Percentiles rank a stretch among this genome's conserved stretches.
phyloP scores from a whole-genome alignment of 2,329 filamentous ascomycete species.

The Ceratocystiopsis minuta region DNA sequence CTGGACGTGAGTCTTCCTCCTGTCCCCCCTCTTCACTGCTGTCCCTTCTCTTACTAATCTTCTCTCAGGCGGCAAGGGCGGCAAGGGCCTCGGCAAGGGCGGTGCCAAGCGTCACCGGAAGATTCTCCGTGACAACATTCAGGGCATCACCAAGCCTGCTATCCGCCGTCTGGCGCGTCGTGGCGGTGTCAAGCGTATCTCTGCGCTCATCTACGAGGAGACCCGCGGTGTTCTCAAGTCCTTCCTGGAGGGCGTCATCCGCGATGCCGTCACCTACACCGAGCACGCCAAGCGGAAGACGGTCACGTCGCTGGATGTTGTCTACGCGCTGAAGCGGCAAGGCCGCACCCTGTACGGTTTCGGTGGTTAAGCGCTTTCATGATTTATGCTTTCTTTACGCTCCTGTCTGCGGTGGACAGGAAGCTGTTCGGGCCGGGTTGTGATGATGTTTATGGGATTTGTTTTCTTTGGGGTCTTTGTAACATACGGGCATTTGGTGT shows the following conservation, averaged over 20 bases:
- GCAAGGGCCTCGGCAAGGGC: slow-evolving; percentile 95
- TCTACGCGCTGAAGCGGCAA: slow-evolving; percentile 52
- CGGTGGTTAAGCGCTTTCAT: slow-evolving; percentile 48
- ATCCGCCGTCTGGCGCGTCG: slow-evolving; percentile 96
- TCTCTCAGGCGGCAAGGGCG: slow-evolving; percentile 68
- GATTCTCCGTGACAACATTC: slow-evolving; percentile 99
- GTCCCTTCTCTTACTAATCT: slow-evolving; percentile 23
- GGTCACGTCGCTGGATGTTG: slow-evolving; percentile 51
- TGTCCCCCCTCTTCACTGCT: neutral
- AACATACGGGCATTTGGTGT: slow-evolving; percentile 13
- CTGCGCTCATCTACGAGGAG: slow-evolving; percentile 77
- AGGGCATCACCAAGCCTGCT: slow-evolving; percentile 96
- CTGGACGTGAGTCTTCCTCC: slow-evolving; percentile 14
- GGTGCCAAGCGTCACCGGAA: slow-evolving; percentile 98
- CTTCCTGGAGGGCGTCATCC: slow-evolving; percentile 61
- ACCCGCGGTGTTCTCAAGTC: slow-evolving; percentile 62
- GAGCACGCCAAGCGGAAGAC: slow-evolving; percentile 72
- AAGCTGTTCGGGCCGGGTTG: slow-evolving; percentile 10
- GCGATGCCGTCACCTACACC: slow-evolving; percentile 61
- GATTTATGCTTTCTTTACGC: slow-evolving; percentile 10
- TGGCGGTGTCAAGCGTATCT: slow-evolving; percentile 99
- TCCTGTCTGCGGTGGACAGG: slow-evolving; percentile 5
- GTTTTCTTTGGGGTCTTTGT: slow-evolving; percentile 9
- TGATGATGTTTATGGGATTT: slow-evolving; percentile 14
- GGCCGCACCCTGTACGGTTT: slow-evolving; percentile 73